These are phyloP conservation scores for Phytopythium helicoides DNA, from an alignment of 352 stramenopile species.

Conservation along the genomic window DNA sequence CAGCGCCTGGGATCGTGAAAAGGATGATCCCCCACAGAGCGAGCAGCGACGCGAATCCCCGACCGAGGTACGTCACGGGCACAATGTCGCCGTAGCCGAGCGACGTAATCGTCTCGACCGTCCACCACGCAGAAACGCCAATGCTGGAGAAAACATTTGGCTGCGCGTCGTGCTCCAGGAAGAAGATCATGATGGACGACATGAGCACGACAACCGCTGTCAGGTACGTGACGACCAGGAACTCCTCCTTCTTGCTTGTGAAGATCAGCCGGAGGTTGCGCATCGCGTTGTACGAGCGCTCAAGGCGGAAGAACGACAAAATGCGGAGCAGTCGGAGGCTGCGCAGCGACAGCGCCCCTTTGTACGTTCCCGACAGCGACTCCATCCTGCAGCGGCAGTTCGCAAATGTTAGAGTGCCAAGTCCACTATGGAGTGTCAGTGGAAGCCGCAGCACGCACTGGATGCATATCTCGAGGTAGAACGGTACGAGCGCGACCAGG, in stretches of 20 bases:
- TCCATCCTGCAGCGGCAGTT: background rate
- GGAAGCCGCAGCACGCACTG: slow-evolving; percentile 15
- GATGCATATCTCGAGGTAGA: slow-evolving; percentile 60
- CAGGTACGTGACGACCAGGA: slow-evolving; percentile 59
- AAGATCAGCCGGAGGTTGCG: slow-evolving; percentile 57
- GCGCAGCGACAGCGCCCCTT: slow-evolving; percentile 43
- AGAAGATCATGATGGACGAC: slow-evolving; percentile 63
- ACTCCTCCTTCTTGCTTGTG: slow-evolving; percentile 54
- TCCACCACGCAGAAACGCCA: slow-evolving; percentile 52
- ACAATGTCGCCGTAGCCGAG: slow-evolving; percentile 67
- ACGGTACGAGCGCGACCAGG: slow-evolving; percentile 47
- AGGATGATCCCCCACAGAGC: slow-evolving; percentile 56
- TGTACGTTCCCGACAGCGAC: slow-evolving; percentile 17
- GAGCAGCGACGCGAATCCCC: slow-evolving; percentile 37
- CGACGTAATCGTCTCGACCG: slow-evolving; percentile 63
- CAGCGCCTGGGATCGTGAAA: slow-evolving; percentile 61
- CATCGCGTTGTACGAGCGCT: slow-evolving; percentile 63
- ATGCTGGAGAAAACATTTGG: slow-evolving; percentile 49
- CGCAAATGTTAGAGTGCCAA: background rate
- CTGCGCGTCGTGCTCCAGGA: slow-evolving; percentile 51
- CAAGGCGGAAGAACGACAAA: slow-evolving; percentile 53
- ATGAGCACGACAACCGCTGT: slow-evolving; percentile 52
- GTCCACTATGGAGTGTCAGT: background rate
- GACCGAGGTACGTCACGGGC: slow-evolving; percentile 36
- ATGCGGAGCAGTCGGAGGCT: slow-evolving; percentile 57